Evolutionary conservation across 1,284 basidiomycete species (phyloP).

Genomic region (Athelia sp.): DNA sequence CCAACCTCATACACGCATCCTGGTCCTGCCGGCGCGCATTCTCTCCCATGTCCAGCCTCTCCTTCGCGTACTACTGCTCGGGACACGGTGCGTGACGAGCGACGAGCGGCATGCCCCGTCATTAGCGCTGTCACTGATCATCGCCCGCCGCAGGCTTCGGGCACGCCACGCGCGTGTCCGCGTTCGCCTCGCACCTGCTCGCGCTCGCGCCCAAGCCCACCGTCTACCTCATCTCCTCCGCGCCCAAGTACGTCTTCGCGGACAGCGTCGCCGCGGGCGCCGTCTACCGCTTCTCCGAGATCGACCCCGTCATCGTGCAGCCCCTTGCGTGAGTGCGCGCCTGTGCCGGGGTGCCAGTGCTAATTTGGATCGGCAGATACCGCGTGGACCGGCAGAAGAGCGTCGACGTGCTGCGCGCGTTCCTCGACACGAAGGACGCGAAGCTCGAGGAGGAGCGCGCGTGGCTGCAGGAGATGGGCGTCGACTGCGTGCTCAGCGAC

Average conservation of each 20-base stretch:
- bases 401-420: slow-evolving; percentile 53
- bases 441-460: slow-evolving; percentile 49
- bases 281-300: slow-evolving; percentile 58
- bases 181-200: slow-evolving; percentile 55
- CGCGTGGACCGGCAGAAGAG: slow-evolving; percentile 69
- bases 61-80: slow-evolving; percentile 66
- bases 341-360: not conserved
- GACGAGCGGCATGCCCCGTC: not conserved
- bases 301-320: slow-evolving; percentile 71
- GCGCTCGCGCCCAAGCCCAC: slow-evolving; percentile 34
- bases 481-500: slow-evolving; percentile 67
- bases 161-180: slow-evolving; percentile 71
- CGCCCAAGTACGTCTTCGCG: slow-evolving; percentile 60
- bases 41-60: slow-evolving; percentile 5
- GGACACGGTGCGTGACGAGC: slow-evolving; percentile 49
- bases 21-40: no score
- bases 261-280: slow-evolving; percentile 57
- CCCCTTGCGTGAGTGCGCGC: slow-evolving; percentile 54
- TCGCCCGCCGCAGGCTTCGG: slow-evolving; percentile 49
- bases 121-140: not conserved
- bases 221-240: slow-evolving; percentile 63
- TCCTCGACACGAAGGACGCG: slow-evolving; percentile 50
- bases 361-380: slow-evolving; percentile 35
- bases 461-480: slow-evolving; percentile 51
- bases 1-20: no score